Evolutionary conservation across 805 yeast species (phyloP).

Genomic region (Ogataea polymorpha): DNA sequence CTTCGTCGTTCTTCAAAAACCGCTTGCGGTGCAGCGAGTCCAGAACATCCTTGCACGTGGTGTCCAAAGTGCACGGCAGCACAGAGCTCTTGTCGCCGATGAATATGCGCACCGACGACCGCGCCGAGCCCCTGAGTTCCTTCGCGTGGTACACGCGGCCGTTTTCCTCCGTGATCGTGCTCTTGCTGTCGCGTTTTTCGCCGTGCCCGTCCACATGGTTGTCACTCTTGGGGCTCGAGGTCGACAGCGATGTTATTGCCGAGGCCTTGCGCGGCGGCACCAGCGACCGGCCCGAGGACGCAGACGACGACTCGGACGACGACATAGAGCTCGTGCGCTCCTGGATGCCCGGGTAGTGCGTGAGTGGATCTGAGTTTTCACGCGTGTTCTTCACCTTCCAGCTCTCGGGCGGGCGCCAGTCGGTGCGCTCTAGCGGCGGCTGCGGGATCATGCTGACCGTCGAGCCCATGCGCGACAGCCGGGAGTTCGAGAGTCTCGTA

Average conservation of each 20-base stretch:
- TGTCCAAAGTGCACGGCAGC: slow-evolving; percentile 72
- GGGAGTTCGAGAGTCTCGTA: slow-evolving; percentile 17
- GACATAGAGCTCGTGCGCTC: slow-evolving; percentile 15
- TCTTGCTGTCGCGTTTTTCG: slow-evolving; percentile 7
- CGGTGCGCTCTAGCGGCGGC: slow-evolving; percentile 9
- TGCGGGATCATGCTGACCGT: slow-evolving; percentile 16
- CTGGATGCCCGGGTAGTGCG: slow-evolving; percentile 12
- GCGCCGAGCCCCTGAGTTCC: slow-evolving; percentile 31
- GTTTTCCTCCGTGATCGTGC: slow-evolving; percentile 9
- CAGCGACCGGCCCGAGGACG: slow-evolving; percentile 10
- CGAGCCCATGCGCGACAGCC: slow-evolving; percentile 26
- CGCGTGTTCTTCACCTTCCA: slow-evolving; percentile 50
- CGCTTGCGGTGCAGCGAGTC: slow-evolving; percentile 73
- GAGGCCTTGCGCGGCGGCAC: slow-evolving; percentile 16
- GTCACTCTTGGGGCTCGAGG: slow-evolving; percentile 8
- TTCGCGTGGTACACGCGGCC: slow-evolving; percentile 18
- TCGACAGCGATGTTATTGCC: slow-evolving; percentile 10
- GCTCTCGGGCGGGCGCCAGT: slow-evolving; percentile 58
- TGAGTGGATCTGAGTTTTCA: slow-evolving; percentile 9
- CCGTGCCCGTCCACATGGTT: slow-evolving; percentile 4
- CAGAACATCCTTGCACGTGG: slow-evolving; percentile 72
- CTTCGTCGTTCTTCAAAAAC: slow-evolving; percentile 64
- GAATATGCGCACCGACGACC: slow-evolving; percentile 60
- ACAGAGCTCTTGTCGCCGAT: slow-evolving; percentile 80
- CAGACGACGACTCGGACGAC: slow-evolving; percentile 10